Percentiles rank a stretch among this genome's conserved stretches.
These are phyloP conservation scores for Haematococcus sp. DNA, from an alignment of 139 green algal genomes.

Conservation along the genomic window DNA sequence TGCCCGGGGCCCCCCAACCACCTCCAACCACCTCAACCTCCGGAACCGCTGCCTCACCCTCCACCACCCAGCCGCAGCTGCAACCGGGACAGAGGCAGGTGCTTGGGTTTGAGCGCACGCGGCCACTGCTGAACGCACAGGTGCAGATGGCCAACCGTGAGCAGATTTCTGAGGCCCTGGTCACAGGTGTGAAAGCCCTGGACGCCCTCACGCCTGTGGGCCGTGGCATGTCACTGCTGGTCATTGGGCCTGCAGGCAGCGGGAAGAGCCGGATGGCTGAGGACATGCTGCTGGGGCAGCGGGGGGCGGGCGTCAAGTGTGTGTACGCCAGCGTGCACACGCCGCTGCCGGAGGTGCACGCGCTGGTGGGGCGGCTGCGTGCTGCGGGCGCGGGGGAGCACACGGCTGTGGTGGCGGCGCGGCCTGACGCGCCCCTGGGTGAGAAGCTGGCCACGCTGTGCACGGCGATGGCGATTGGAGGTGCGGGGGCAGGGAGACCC, in stretches of 20 bases:
- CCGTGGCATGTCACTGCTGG: slow-evolving; percentile 70
- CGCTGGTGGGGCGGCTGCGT: slow-evolving; percentile 24
- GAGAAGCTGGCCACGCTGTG: slow-evolving; percentile 72
- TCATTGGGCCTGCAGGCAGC: slow-evolving; percentile 53
- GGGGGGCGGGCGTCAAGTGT: slow-evolving; percentile 12
- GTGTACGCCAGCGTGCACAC: slow-evolving; percentile 16
- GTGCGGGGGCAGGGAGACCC: too few species aligned
- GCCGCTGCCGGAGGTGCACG: slow-evolving; percentile 1
- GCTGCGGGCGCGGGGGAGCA: slow-evolving; percentile 46
- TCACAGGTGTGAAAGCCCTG: slow-evolving; percentile 74
- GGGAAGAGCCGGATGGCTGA: slow-evolving; percentile 66
- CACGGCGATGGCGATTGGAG: slow-evolving; percentile 55
- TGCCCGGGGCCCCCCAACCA: neutral
- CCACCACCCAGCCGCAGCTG: neutral
- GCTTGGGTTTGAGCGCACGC: slow-evolving; percentile 30
- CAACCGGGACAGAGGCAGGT: neutral
- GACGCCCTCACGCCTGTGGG: slow-evolving; percentile 84
- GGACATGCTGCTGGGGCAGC: slow-evolving; percentile 64
- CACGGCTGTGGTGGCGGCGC: slow-evolving; percentile 65
- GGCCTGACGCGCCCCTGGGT: slow-evolving; percentile 40
- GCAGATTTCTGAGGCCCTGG: slow-evolving; percentile 70
- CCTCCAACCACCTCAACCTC: neutral
- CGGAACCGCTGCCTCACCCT: neutral
- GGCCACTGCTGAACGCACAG: slow-evolving; percentile 65
- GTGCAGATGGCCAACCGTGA: slow-evolving; percentile 73